Conservation (phyloP, 192 early-diverging fungal species). For the Oehlia diaphana region DNA sequence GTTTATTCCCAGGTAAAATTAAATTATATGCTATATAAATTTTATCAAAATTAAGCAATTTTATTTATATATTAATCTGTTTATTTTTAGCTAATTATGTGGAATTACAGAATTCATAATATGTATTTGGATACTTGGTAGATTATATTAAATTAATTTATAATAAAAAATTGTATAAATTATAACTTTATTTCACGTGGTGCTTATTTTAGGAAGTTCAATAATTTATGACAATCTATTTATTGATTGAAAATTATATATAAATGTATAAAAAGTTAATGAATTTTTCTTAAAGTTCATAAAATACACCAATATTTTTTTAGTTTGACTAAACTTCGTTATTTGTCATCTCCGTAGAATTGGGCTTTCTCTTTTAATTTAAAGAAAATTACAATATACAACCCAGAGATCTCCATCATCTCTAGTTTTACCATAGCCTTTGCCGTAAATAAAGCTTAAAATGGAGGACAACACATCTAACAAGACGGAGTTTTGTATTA, state of each 20-base stretch:
- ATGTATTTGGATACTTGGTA: not conserved
- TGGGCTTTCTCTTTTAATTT: not conserved
- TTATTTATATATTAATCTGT: not conserved
- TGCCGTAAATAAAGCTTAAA: slow-evolving; percentile 3
- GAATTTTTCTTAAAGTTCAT: not conserved
- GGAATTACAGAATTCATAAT: not conserved
- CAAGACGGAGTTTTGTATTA: slow-evolving; percentile 59
- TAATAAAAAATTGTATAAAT: too few relatives aligned
- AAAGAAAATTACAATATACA: not conserved
- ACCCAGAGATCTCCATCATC: not conserved
- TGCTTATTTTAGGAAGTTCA: not conserved
- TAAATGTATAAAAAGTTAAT: not conserved
- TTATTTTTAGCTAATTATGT: slow-evolving; percentile 17
- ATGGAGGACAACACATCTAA: slow-evolving; percentile 75
- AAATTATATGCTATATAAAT: not conserved
- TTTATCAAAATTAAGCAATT: not conserved
- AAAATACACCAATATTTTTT: not conserved
- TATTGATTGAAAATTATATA: too few relatives aligned
- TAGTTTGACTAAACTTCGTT: not conserved
- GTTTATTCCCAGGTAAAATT: slow-evolving; percentile 74
- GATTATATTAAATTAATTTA: too few relatives aligned
- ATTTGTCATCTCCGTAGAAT: not conserved
- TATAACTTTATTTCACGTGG: not conserved
- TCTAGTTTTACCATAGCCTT: not conserved
- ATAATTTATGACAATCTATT: not conserved